A percentile compares a stretch with the other conserved stretches of the same genome.
Evolutionary conservation across 208 protist species (phyloP).

Genomic region (Trypanosomatidae sp.): DNA sequence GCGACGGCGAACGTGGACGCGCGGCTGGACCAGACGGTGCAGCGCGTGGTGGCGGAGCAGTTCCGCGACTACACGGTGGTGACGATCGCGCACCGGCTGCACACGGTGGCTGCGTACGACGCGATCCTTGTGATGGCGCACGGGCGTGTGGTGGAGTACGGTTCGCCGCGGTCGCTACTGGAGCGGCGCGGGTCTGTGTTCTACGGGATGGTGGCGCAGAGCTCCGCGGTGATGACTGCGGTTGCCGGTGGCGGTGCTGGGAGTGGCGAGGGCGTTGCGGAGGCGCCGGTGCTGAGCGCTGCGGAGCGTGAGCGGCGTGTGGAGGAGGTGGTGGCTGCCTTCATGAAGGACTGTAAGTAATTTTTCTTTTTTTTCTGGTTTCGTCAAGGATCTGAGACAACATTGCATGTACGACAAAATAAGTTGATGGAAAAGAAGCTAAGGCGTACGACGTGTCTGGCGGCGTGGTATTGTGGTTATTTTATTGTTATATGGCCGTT

Average conservation of each 20-base stretch:
- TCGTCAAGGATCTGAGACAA: too few relatives aligned
- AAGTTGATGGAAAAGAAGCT: too few relatives aligned
- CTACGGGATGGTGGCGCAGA: constrained; percentile 26
- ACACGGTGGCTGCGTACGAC: constrained; percentile 69
- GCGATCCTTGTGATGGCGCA: constrained; percentile 61
- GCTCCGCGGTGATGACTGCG: constrained; percentile 4
- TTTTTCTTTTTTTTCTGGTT: too few relatives aligned
- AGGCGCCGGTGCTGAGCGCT: constrained; percentile 3
- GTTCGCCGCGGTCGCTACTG: constrained; percentile 20
- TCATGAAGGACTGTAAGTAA: too few relatives aligned
- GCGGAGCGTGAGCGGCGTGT: constrained; percentile 7
- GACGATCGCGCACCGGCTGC: constrained; percentile 69
- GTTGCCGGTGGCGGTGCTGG: not conserved
- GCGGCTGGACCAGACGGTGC: constrained; percentile 53
- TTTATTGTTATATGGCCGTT: too few relatives aligned
- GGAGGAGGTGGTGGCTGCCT: constrained; percentile 6
- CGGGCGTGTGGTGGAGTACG: constrained; percentile 23
- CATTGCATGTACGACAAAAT: too few relatives aligned
- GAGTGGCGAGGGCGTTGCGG: not conserved
- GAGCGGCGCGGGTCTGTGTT: constrained; percentile 38
- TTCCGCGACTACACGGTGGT: constrained; percentile 66
- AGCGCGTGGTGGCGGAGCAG: constrained; percentile 41
- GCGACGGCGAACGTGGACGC: constrained; percentile 70
- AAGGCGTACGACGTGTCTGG: too few relatives aligned
- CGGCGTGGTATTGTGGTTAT: too few relatives aligned